These are phyloP conservation scores for Fibroporia radiculosa DNA, from an alignment of 768 basidiomycete species.

Conservation along the genomic window DNA sequence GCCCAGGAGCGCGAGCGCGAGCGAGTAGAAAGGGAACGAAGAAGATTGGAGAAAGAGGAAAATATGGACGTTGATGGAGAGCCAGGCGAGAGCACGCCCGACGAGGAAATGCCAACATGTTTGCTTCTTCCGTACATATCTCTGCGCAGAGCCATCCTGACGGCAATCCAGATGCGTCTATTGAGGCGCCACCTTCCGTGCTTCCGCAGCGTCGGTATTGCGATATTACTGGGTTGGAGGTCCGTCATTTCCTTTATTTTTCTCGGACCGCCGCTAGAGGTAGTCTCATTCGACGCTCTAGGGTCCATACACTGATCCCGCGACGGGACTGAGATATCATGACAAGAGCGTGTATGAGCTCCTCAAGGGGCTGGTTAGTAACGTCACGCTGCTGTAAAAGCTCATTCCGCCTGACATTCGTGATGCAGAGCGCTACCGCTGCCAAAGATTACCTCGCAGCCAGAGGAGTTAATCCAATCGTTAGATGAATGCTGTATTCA, in stretches of 20 bases:
- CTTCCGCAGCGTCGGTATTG: slow-evolving; percentile 73
- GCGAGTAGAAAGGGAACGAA: slow-evolving; percentile 53
- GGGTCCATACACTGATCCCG: slow-evolving; percentile 82
- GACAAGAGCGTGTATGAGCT: slow-evolving; percentile 85
- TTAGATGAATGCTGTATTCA: slow-evolving; percentile 23
- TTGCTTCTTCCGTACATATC: neutral
- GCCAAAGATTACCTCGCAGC: slow-evolving; percentile 75
- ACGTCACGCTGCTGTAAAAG: neutral
- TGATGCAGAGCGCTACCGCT: slow-evolving; percentile 48
- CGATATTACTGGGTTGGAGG: slow-evolving; percentile 83
- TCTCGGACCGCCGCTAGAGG: neutral
- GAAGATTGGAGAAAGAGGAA: slow-evolving; percentile 42
- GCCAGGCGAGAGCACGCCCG: slow-evolving; percentile 19
- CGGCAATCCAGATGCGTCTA: slow-evolving; percentile 50
- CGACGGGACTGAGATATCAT: slow-evolving; percentile 72
- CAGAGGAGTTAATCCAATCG: slow-evolving; percentile 30
- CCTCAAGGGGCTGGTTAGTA: slow-evolving; percentile 60
- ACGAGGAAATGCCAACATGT: slow-evolving; percentile 38
- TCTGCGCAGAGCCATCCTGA: neutral
- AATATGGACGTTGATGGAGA: slow-evolving; percentile 55
- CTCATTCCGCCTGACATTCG: neutral
- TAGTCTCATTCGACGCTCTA: slow-evolving; percentile 18
- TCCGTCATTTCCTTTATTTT: slow-evolving; percentile 18
- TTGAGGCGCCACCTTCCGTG: slow-evolving; percentile 80
- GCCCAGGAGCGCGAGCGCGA: slow-evolving; percentile 76